Evolutionary conservation across 1,139 yeast species (phyloP), one percentile per base, ranked within the genome.

Genomic region (Meyerozyma athensensis): DNA sequence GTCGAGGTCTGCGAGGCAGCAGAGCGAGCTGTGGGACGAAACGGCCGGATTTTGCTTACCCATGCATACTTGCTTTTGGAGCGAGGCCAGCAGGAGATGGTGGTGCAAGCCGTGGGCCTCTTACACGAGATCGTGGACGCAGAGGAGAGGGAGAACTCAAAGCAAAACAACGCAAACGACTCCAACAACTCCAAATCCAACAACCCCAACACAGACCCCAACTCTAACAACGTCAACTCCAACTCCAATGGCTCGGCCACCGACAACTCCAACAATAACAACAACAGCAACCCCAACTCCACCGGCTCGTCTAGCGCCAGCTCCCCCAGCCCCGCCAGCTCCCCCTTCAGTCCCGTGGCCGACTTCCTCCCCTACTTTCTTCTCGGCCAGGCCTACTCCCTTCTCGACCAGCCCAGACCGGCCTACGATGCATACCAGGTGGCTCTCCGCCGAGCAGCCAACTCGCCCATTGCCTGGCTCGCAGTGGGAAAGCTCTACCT

Each of bases 401-500:
- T 68, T 30, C 50, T 68, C 21, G 72, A 68, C 40, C 61, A 67
- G 34, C 79, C 79, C 22, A 55, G 77, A 28, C 62, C 66, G 36
- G 79, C 83, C 2, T 80, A 77, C 50, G 78, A 77, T 42, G 69
- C 74, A 14, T 74, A 74, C 45, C 85, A 79, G 51, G 63, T 69
- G 30, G 80, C 85, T 2, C 58, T 80, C 38, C 65, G 74, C 43
- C 62, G 77, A 34, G 78, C 81, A 0, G 72, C 79, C 14, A 62
- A 65, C 24, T 68, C 74, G 10, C 78, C 85, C 13, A 61, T 77
- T 37, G 74, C 82, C 7, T 80, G 86, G 87, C 56, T 81, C 30
- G 79, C 82, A 0, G 79, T 80, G 18, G 87, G 86, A 1, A 69
- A 75, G 19, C 59, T 81, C 36, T 80, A 80, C 50, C 56, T 80